These are phyloP conservation scores for Cyclotella choctawhatcheeana DNA, from an alignment of 108 stramenopile species.

Conservation along the genomic window DNA sequence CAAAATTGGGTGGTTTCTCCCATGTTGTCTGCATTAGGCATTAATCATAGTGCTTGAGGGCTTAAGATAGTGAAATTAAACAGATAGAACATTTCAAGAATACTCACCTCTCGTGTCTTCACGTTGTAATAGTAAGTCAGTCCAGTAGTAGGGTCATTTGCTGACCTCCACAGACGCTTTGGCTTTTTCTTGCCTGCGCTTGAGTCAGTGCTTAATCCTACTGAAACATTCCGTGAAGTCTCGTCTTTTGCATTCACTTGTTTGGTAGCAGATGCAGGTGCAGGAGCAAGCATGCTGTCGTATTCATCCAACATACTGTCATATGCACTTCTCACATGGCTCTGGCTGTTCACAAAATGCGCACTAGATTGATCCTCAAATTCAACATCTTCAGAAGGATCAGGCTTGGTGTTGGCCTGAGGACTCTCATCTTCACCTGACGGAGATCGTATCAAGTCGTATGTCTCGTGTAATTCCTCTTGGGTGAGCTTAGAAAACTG, in stretches of 20 bases:
- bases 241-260: constrained; percentile 5
- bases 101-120: constrained; percentile 69
- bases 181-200: constrained; percentile 11
- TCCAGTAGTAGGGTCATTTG: constrained; percentile 61
- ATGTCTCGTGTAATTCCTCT: constrained; percentile 37
- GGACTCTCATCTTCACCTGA: constrained; percentile 34
- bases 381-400: constrained; percentile 36
- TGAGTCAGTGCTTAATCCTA: neutral
- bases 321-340: constrained; percentile 1
- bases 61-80: neutral
- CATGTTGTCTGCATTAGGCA: constrained; percentile 32
- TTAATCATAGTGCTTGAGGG: too few relatives aligned
- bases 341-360: neutral
- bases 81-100: neutral
- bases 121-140: constrained; percentile 78
- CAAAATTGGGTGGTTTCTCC: constrained; percentile 38
- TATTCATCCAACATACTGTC: constrained; percentile 2
- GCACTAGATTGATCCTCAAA: constrained; percentile 25
- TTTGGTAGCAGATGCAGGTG: neutral
- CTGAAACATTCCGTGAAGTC: neutral
- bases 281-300: constrained; percentile 5
- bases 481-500: constrained; percentile 21
- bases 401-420: constrained; percentile 15
- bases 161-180: constrained; percentile 72
- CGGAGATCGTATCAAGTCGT: constrained; percentile 55